Evolutionary conservation across 2,329 filamentous ascomycete genomes (phyloP).

Genomic region (Helotiales sp.): DNA sequence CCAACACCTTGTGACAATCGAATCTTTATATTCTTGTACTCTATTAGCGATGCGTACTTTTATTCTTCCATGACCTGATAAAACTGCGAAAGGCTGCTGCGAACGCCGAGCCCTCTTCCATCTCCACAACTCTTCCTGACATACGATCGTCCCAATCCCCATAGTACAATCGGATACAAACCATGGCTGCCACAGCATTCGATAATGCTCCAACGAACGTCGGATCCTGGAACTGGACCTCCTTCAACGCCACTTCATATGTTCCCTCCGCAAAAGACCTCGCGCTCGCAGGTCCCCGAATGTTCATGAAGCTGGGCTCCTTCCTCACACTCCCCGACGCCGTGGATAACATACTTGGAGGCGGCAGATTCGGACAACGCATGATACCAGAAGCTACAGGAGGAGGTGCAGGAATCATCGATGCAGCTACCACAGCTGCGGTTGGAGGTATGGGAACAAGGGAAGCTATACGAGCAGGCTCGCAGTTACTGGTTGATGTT

Average conservation of each 20-base stretch:
- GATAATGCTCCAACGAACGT: conserved; percentile 40
- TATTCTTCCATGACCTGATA: conserved; percentile 4
- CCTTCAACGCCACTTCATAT: conserved; percentile 56
- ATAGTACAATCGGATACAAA: conserved; percentile 3
- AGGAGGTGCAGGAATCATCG: conserved; percentile 43
- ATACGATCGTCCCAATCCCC: not conserved
- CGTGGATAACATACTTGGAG: conserved; percentile 51
- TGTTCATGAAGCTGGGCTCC: conserved; percentile 68
- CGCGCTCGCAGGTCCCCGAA: conserved; percentile 67
- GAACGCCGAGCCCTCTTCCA: not conserved
- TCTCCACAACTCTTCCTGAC: not conserved
- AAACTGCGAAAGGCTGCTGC: not conserved
- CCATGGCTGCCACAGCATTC: conserved; percentile 27
- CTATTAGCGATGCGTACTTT: conserved; percentile 9
- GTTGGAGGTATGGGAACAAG: conserved; percentile 39
- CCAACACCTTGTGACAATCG: not conserved
- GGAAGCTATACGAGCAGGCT: conserved; percentile 26
- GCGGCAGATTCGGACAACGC: conserved; percentile 51
- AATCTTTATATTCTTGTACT: not conserved
- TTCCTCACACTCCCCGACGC: conserved; percentile 60
- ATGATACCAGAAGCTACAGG: conserved; percentile 59
- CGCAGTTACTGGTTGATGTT: conserved; percentile 36
- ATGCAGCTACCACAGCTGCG: conserved; percentile 41
- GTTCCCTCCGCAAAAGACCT: conserved; percentile 68
- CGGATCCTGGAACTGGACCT: conserved; percentile 54